These are phyloP conservation scores for Candida sakaeoensis DNA, from an alignment of 805 yeast species.

Conservation along the genomic window DNA sequence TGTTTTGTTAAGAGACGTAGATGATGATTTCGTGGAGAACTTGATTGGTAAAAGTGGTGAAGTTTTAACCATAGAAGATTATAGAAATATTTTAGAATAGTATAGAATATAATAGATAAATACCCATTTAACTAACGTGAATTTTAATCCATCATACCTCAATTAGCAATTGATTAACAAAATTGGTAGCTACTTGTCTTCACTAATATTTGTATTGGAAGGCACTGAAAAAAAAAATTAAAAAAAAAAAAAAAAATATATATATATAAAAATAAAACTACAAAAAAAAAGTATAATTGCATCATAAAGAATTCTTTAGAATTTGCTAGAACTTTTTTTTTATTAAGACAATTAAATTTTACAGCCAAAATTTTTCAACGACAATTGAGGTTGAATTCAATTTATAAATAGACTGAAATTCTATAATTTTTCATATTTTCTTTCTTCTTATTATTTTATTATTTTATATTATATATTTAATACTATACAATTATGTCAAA, in stretches of 20 bases:
- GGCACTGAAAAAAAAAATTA: too few relatives aligned
- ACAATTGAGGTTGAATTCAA: background rate
- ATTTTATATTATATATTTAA: background rate
- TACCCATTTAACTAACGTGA: background rate
- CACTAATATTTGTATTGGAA: too few relatives aligned
- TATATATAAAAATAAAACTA: too few relatives aligned
- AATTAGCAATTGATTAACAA: too few relatives aligned
- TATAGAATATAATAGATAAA: background rate
- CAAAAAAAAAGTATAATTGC: slow-evolving; percentile 3
- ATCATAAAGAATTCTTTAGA: slow-evolving; percentile 2
- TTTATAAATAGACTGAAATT: slow-evolving; percentile 2
- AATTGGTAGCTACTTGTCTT: slow-evolving; percentile 4
- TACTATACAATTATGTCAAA: slow-evolving; percentile 41
- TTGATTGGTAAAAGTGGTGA: slow-evolving; percentile 10
- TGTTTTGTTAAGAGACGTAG: slow-evolving; percentile 47
- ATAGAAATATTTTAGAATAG: slow-evolving; percentile 7
- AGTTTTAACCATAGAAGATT: slow-evolving; percentile 9
- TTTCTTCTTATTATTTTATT: slow-evolving; percentile 5
- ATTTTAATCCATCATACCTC: background rate
- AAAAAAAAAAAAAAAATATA: too few relatives aligned
- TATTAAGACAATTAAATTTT: background rate
- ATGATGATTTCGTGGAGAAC: slow-evolving; percentile 14
- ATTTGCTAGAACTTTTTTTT: slow-evolving; percentile 8
- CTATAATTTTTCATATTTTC: background rate
- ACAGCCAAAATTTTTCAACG: slow-evolving; percentile 5